Evolutionary conservation across 257 asterid genomes (phyloP), one percentile per base, ranked within the genome.

Genomic region (Mitragyna speciosa): DNA sequence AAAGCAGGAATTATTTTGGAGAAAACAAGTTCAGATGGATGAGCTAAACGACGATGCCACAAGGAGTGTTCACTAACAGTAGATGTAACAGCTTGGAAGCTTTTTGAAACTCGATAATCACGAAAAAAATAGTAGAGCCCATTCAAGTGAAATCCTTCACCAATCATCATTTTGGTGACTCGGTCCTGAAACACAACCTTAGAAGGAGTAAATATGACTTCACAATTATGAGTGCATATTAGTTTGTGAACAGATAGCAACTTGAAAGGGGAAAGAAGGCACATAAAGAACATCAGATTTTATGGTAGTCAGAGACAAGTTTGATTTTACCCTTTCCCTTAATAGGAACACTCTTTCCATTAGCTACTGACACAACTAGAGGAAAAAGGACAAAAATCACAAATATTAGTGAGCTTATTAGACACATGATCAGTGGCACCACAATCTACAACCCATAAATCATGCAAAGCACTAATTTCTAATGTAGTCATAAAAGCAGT

Each of bases 321-420:
- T 68, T 68, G 26, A 68, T 68, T 39, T 68, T 68, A 12, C 73
- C 28, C 48, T 68, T 68, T 36, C 73, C 51, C 73, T 68, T 68
- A 33, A 68, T 12, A 68, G 12, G n/a, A 68, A 43, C 73, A 36
- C 51, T 2, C 16, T 68, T 68, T 36, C 73, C 48, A 68, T 68
- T 39, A 68, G 73, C 49, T 39, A 36, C 12, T 15, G 48, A 68
- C 7, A 68, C n/a, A 36, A 19, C 36, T n/a, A 36, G 48, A 36
- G 47, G 11, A 39, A 68, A 24, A 19, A 30, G 51, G 51, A 69
- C 48, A 6, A 36, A 69, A 31, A 12, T 68, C 51, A 33, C 6
- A 8, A 1, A 68, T 68, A 68, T 68, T 68, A 5, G 28, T 31
- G 5, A 39, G 15, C 7, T 36, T 31, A 68, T 68, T 39, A 17